Evolutionary conservation across 805 yeast genomes (phyloP), one percentile per base, ranked within the genome.

Genomic region (Candida peoriensis): DNA sequence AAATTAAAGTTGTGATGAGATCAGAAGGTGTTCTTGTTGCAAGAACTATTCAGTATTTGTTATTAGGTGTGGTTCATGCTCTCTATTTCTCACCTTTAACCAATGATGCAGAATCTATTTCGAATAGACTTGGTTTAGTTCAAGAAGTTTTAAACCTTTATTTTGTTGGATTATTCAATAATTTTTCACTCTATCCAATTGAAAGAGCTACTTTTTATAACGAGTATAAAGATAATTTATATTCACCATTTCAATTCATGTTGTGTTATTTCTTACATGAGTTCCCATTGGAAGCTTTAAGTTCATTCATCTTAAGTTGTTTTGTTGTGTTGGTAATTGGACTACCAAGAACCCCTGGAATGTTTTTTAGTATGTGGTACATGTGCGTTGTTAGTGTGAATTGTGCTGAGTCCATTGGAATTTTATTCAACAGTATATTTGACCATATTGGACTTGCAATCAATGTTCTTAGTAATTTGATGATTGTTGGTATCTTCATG

Each of bases 341-440:
- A 0, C 56, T 85, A 25, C 87, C 86, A 14, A 60, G 84, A 33
- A 74, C 76, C 1, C 70, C 78, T 0, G 71, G 63, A 0, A 74
- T 80, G 68, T 86, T 72, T 48, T 85, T 86, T 48, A 69, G 78
- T 1, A 65, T 78, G 50, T 68, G 76, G 27, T 73, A 74, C 42
- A 64, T 74, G 15, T 51, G 78, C 1, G 59, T 74, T 30, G 58
- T 72, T 9, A 66, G 75, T 20, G 72, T 80, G n/a, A 77, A 79
- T 41, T 74, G 85, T 41, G 95, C 95, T 22, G 95, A 85, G 52
- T 80, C 89, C 2, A 63, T 85, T 24, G 95, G 95, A 1, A 80
- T 85, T 3, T 64, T 81, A 31, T 79, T 84, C 43, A 82, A 82
- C 50, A 76, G 87, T 8, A 50, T 80, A 0, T 77, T 85, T 48